Base-by-base conservation (phyloP, 2,329 filamentous ascomycete species). In the Reticulascus tulasneorum region DNA sequence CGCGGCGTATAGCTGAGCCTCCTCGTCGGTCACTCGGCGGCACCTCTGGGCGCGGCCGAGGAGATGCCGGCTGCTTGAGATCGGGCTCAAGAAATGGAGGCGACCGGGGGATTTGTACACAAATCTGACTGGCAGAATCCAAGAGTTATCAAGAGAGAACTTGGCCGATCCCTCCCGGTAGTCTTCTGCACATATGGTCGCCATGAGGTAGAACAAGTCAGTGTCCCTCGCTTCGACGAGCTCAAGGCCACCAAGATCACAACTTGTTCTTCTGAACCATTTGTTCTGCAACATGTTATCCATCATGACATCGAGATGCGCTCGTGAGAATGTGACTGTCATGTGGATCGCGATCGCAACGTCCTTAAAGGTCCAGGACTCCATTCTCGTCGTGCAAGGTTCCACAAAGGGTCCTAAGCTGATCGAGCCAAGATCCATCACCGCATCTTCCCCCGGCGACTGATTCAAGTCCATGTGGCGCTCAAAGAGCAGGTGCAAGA, bases 81-180 rank as follows among this genome's bases (percentile, higher is more conserved):
- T 20, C 17, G 29, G 29, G 29, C 18, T 31, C 17, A 31, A 31
- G 29, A 31, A 12, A 22, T 31, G 29, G 29, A 31, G 16, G 16
- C 15, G 29, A 31, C 29, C 29, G 18, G 29, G 18, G 18, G 29
- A 31, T 20, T 31, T 31, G 29, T 31, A 31, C 7, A 9, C 5
- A 12, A 31, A 31, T 9, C 29, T 18, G 29, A 31, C 29, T 22
- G 29, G 29, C 17, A 23, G 29, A 9, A 31, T 31, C 29, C 29
- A 31, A 31, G 29, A 21, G 29, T 13, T 31, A 2, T 31, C 29
- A 22, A 12, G 29, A 21, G 29, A 31, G 29, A 31, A 31, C 9
- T 11, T 31, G 17, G 29, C 29, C 29, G 29, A 31, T 31, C 17
- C 16, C 29, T 31, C 2, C 29, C 29, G 29, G 29, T 31, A 31